Evolutionary conservation across 1,284 basidiomycete genomes (phyloP), one percentile per base, ranked within the genome.

Genomic region (Meripilus lineatus): DNA sequence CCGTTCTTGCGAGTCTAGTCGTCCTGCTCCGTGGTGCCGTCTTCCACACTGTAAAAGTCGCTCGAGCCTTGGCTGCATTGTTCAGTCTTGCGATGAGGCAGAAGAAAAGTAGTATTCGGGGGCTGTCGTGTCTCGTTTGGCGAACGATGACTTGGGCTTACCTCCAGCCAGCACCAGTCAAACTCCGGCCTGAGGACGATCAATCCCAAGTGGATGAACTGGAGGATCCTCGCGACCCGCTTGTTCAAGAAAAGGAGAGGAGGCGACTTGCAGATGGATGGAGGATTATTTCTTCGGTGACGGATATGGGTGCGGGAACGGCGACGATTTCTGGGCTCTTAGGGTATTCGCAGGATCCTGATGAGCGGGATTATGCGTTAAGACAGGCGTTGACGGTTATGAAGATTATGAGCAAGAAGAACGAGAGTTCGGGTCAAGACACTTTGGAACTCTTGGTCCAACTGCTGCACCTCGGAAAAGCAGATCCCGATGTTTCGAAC

Each of bases 131-230:
- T 44, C 55, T 82, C 3, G 64, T 77, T 8, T 89, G 84, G 84
- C 74, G 84, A 4, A 64, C 70, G 42, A 53, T 84, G 44, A 64
- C 69, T 6, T 84, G 85, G 84, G 73, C 69, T 13, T 85, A 78
- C 55, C 70, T 83, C 59, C 77, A 75, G 41, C 75, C 77, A 1
- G 63, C 68, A 1, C 51, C 51, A 10, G 43, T 52, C 21, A 51
- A 50, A 26, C 32, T 57, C 17, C 40, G 44, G 5, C 15, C 49
- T 23, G 43, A 51, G 7, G 56, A 53, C 28, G 30, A 58, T 50
- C 47, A 56, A 49, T 38, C 54, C 52, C 10, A 30, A n/a, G 28
- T 30, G 10, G 28, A 30, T 8, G 28, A 30, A 30, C 10, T 10
- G 28, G 28, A 30, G 8, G 28, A 30, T 30, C 28, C 28, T 10